These are phyloP conservation scores for Neurospora cerealis DNA, from an alignment of 495 filamentous ascomycete species.

Conservation along the genomic window DNA sequence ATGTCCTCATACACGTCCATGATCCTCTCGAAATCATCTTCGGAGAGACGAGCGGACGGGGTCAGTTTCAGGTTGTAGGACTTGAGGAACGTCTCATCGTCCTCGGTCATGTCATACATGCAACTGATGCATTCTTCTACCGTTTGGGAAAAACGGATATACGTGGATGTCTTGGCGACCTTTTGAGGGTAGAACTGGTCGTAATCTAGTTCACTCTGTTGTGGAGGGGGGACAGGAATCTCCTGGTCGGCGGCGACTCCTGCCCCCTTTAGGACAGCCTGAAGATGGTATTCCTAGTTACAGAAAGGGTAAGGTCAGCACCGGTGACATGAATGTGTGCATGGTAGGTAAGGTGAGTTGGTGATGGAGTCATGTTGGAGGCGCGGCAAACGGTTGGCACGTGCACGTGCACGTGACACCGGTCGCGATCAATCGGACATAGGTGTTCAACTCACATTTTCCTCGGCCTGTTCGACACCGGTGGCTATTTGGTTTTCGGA, in stretches of 20 bases:
- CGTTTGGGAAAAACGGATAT: conserved; percentile 95
- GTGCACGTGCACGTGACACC: conserved; percentile 40
- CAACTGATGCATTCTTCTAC: conserved; percentile 82
- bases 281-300: conserved; percentile 91
- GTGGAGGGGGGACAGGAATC: conserved; percentile 74
- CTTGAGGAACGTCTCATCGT: conserved; percentile 78
- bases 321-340: background rate
- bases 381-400: conserved; percentile 30
- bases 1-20: conserved; percentile 94
- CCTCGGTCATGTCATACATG: conserved; percentile 85
- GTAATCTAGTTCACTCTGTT: conserved; percentile 75
- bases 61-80: conserved; percentile 69
- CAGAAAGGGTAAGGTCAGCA: conserved; percentile 23
- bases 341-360: conserved; percentile 20
- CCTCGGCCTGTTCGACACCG: conserved; percentile 91
- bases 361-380: conserved; percentile 14
- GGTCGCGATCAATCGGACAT: conserved; percentile 29
- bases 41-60: conserved; percentile 56
- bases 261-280: conserved; percentile 77
- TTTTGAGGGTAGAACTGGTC: conserved; percentile 70
- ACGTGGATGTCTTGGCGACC: conserved; percentile 78
- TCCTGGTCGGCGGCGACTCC: conserved; percentile 59
- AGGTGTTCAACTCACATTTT: conserved; percentile 69
- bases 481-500: conserved; percentile 70
- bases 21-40: conserved; percentile 84